A percentile compares a stretch with the other conserved stretches of the same genome.
Evolutionary conservation across 805 yeast species (phyloP).

Genomic region (Wickerhamia fluorescens): DNA sequence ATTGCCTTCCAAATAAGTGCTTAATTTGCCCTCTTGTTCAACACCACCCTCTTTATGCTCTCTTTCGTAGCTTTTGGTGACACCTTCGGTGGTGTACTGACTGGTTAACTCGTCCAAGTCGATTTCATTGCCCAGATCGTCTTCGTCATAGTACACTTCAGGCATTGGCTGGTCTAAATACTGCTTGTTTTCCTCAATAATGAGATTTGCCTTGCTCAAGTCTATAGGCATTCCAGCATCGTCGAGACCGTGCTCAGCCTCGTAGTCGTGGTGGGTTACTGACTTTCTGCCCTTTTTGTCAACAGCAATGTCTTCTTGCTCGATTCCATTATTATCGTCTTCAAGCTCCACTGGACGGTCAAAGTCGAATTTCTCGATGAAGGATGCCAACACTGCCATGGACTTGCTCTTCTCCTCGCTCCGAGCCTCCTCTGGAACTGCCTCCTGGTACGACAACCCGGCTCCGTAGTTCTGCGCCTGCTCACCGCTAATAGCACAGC

Average conservation of each 20-base stretch:
- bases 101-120: conserved; percentile 22
- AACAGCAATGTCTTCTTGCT: conserved; percentile 25
- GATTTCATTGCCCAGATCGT: conserved; percentile 35
- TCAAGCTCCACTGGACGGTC: conserved; percentile 31
- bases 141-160: conserved; percentile 29
- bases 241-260: conserved; percentile 19
- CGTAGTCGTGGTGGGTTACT: conserved; percentile 27
- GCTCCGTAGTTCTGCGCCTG: conserved; percentile 22
- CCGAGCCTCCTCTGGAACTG: conserved; percentile 5
- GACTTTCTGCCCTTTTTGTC: conserved; percentile 32
- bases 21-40: conserved; percentile 3
- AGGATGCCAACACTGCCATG: conserved; percentile 26
- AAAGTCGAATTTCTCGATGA: conserved; percentile 27
- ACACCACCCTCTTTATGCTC: conserved; percentile 13
- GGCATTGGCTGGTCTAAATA: conserved; percentile 16
- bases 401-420: conserved; percentile 19
- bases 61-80: conserved; percentile 17
- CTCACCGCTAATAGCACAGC: conserved; percentile 25
- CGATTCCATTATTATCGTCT: conserved; percentile 25
- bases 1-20: neutral
- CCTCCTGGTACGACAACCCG: conserved; percentile 2
- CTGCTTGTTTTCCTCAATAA: conserved; percentile 7
- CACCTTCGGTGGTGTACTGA: conserved; percentile 24
- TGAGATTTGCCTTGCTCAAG: conserved; percentile 5
- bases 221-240: conserved; percentile 5